Evolutionary conservation across 768 basidiomycete genomes (phyloP), one percentile per base, ranked within the genome.

Genomic region (Lepiota venenata): DNA sequence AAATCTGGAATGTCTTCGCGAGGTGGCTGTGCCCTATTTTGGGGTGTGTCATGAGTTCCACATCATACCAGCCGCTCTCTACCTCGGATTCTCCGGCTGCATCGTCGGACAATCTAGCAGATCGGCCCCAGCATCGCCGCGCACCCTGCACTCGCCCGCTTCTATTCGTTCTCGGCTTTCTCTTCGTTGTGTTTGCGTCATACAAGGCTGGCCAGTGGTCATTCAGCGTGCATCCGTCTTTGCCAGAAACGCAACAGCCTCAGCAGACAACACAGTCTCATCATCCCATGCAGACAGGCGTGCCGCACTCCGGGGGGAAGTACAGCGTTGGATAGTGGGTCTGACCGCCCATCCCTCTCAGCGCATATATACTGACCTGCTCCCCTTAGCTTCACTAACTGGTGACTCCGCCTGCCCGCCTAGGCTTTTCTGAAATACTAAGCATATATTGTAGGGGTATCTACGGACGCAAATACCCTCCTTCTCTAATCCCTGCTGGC

Each of bases 401-500:
- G 88, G 88, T 88, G 61, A 64, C 21, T 38, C 45, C 56, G 2
- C 18, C 52, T 43, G 21, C 15, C 38, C 16, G 3, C 55, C 46
- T 15, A 32, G 40, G 10, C n/a, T 35, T 2, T 8, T 22, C 22
- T 21, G 16, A 11, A 40, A 49, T 20, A 25, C 47, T 60, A 25
- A 53, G 27, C 25, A 29, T 37, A 25, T 15, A 20, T 32, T 46
- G 20, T 37, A 88, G 93, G 94, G 95, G 93, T 4, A 98, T 98
- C 35, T 98, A 98, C 65, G 97, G 84, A 22, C 80, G 95, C 56
- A 95, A 93, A 69, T 99, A 81, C 67, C 89, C 88, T 35, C 96
- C 96, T 1, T 85, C 87, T 2, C 66, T 81, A 46, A 93, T 98
- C 57, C 97, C 95, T 10, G 81, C 70, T 2, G 69, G 89, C 16